Percentiles rank a stretch among this genome's conserved stretches.
These are phyloP conservation scores for Sanghuangporus baumii DNA, from an alignment of 1,284 basidiomycete species.

Conservation along the genomic window DNA sequence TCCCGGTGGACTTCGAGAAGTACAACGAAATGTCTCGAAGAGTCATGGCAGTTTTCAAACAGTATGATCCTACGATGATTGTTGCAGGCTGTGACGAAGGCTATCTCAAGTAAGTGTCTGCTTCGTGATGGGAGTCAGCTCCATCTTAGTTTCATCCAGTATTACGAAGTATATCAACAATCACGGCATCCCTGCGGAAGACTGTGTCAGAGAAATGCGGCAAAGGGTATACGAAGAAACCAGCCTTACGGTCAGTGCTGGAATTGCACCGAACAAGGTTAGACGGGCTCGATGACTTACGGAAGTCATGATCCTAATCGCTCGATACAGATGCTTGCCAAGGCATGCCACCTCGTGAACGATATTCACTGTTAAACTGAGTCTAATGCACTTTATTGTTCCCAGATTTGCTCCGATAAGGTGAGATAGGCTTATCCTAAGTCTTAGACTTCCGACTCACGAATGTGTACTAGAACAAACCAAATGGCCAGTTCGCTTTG, in stretches of 20 bases:
- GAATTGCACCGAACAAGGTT: slow-evolving; percentile 85
- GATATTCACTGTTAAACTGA: not conserved
- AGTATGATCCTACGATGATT: slow-evolving; percentile 43
- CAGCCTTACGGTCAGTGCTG: slow-evolving; percentile 87
- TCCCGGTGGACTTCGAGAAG: slow-evolving; percentile 34
- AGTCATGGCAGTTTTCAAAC: slow-evolving; percentile 25
- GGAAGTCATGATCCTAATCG: not conserved
- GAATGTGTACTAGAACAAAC: slow-evolving; percentile 69
- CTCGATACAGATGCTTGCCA: slow-evolving; percentile 54
- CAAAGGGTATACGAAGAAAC: slow-evolving; percentile 69
- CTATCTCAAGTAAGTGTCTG: slow-evolving; percentile 37
- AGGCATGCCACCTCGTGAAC: slow-evolving; percentile 42
- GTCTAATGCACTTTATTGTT: not conserved
- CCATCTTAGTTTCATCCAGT: slow-evolving; percentile 35
- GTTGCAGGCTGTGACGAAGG: slow-evolving; percentile 47
- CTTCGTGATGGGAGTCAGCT: not conserved
- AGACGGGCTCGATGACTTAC: slow-evolving; percentile 30
- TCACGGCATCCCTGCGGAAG: slow-evolving; percentile 59
- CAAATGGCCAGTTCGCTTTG: slow-evolving; percentile 85
- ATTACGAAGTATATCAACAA: slow-evolving; percentile 74
- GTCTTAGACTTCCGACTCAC: not conserved
- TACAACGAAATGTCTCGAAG: slow-evolving; percentile 34
- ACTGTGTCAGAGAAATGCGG: slow-evolving; percentile 78
- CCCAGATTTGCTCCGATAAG: slow-evolving; percentile 89
- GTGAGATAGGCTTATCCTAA: slow-evolving; percentile 28